Conservation (phyloP, 208 protist genomes). For the Borovskyia barvae region DNA sequence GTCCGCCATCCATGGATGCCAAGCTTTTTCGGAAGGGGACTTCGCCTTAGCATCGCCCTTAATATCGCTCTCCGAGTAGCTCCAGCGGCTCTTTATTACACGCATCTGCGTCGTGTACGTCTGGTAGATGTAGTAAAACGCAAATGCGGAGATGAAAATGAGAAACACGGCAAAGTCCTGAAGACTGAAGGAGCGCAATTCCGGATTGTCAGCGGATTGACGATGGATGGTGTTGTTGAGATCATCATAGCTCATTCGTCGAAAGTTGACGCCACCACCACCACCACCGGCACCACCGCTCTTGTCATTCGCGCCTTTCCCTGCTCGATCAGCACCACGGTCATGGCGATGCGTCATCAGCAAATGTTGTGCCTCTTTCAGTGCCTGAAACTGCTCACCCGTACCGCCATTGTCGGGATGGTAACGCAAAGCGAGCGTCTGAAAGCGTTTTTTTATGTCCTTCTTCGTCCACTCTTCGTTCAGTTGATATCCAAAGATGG, state of each 20-base stretch:
- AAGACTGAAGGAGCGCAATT: slow-evolving; percentile 72
- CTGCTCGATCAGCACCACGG: slow-evolving; percentile 14
- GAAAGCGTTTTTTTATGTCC: slow-evolving; percentile 82
- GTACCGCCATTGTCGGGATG: slow-evolving; percentile 85
- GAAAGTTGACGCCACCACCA: slow-evolving; percentile 57
- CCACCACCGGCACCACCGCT: neutral
- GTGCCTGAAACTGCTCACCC: slow-evolving; percentile 76
- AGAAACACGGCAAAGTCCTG: slow-evolving; percentile 73
- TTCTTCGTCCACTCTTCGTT: slow-evolving; percentile 64
- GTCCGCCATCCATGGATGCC: slow-evolving; percentile 84
- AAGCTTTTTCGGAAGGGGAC: slow-evolving; percentile 26
- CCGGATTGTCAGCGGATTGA: slow-evolving; percentile 59
- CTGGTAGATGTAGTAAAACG: slow-evolving; percentile 65
- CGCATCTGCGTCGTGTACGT: slow-evolving; percentile 64
- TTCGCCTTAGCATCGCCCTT: slow-evolving; percentile 29
- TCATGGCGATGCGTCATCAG: slow-evolving; percentile 79
- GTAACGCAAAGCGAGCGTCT: slow-evolving; percentile 68
- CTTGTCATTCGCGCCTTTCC: slow-evolving; percentile 10
- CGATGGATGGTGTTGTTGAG: slow-evolving; percentile 81
- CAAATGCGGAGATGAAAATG: slow-evolving; percentile 35
- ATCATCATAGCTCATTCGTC: slow-evolving; percentile 77
- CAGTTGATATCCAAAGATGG: slow-evolving; percentile 87
- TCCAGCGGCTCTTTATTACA: slow-evolving; percentile 66
- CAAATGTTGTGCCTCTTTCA: slow-evolving; percentile 84
- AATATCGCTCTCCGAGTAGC: slow-evolving; percentile 72